Percentiles rank a stretch among this genome's conserved stretches.
These are phyloP conservation scores for Dothiorella sarmentorum DNA, from an alignment of 2,329 filamentous ascomycete genomes.

Conservation along the genomic window DNA sequence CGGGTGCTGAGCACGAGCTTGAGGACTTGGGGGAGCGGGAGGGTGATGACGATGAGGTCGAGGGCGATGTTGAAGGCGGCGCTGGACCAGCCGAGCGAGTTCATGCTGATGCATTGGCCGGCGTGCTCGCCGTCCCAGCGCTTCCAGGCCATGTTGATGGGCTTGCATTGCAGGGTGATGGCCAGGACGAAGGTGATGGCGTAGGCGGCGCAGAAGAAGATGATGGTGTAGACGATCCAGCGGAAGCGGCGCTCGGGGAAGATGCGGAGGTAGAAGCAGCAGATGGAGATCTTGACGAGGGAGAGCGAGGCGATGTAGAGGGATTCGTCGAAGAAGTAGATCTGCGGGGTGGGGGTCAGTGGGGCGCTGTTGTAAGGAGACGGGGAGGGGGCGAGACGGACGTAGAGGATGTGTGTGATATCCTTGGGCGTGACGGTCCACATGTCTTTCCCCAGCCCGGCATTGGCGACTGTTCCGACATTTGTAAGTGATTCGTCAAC, in stretches of 20 bases:
- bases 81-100: constrained; percentile 31
- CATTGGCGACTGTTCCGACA: constrained; percentile 21
- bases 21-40: constrained; percentile 32
- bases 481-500: not conserved
- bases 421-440: constrained; percentile 46
- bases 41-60: constrained; percentile 29
- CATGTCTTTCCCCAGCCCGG: constrained; percentile 51
- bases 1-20: constrained; percentile 28
- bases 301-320: constrained; percentile 33
- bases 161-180: constrained; percentile 32
- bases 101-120: constrained; percentile 36
- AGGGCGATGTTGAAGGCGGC: constrained; percentile 32
- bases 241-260: constrained; percentile 28
- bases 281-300: constrained; percentile 28
- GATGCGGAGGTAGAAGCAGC: constrained; percentile 34
- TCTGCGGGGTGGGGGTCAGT: not conserved
- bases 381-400: not conserved
- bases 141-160: constrained; percentile 33
- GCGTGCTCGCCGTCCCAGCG: constrained; percentile 29
- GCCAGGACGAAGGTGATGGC: constrained; percentile 24
- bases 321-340: constrained; percentile 34
- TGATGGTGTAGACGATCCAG: constrained; percentile 26
- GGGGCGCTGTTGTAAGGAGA: not conserved
- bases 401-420: constrained; percentile 44
- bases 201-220: constrained; percentile 26